A percentile compares a stretch with the other conserved stretches of the same genome.
Evolutionary conservation across 164 flowering plant species (phyloP).

Genomic region (Aristolochia contorta): DNA sequence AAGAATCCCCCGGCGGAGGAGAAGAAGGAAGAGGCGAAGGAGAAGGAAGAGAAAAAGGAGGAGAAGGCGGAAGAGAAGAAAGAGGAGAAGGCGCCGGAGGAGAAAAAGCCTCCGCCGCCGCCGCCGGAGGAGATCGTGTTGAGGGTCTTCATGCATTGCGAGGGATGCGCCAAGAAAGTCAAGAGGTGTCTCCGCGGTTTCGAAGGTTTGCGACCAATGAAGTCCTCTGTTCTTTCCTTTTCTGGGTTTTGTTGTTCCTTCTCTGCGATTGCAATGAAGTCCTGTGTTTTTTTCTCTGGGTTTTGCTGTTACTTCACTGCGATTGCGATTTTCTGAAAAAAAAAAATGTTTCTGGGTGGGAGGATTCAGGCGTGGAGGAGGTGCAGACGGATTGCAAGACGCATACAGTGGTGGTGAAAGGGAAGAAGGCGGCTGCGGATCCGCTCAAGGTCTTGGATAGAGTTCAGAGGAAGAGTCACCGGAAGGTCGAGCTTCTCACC

Average conservation of each 20-base stretch:
- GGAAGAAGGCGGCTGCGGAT: constrained; percentile 12
- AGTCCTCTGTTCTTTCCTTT: not conserved
- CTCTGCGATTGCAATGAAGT: no score
- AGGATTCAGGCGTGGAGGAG: constrained; percentile 14
- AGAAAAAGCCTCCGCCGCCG: constrained; percentile 9
- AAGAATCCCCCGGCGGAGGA: no score
- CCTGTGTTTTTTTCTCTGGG: no score
- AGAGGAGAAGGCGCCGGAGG: constrained; percentile 8
- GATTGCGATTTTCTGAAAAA: not conserved
- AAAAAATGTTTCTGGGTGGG: no score
- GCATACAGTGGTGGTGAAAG: constrained; percentile 10
- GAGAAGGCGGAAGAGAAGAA: not conserved
- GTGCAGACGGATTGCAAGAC: constrained; percentile 11
- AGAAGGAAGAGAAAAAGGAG: no score
- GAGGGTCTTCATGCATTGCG: constrained; percentile 87
- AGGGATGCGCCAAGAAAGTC: constrained; percentile 81
- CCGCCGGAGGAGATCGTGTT: constrained; percentile 40
- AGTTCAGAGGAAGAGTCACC: constrained; percentile 10
- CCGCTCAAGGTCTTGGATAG: constrained; percentile 12
- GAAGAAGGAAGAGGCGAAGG: no score
- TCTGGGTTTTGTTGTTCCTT: no score
- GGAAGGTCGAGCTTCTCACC: constrained; percentile 13
- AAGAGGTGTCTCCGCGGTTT: constrained; percentile 54
- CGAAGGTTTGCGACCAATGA: constrained; percentile 37
- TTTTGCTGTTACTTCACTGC: no score